Base-by-base conservation (phyloP, 2,329 filamentous ascomycete genomes). In the Tothia fuscella region DNA sequence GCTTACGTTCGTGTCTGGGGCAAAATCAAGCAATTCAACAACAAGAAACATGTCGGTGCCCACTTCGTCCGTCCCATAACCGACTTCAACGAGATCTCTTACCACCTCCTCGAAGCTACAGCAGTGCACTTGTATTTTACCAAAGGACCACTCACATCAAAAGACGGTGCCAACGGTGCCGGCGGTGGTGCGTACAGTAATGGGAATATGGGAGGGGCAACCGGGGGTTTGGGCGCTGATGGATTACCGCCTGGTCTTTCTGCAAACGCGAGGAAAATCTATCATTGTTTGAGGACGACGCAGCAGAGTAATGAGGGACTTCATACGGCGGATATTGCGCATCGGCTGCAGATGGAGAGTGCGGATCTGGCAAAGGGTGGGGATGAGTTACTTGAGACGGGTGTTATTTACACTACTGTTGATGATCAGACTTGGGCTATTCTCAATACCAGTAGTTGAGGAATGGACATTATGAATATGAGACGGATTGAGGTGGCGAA, bases 371-470 rank as follows among this genome's bases (percentile, higher is more conserved):
- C 79, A 51, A 75, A 72, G 34, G 88, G 78, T n/a, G 77, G 82
- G 7, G 85, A 94, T 52, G 87, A 96, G 62, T 62, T 98, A 54
- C 61, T 86, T 32, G 68, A 68, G 2, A 64, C 75, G 42, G 85
- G 87, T 22, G 57, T 85, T 51, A 84, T 94, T 49, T 98, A 86
- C 64, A 85, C 86, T 21, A 98, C 93, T 7, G 73, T 93, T 43
- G 87, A 96, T 62, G 89, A 96, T 54, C 74, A 84, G 61, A 96
- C 89, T 1, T 96, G 84, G 80, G 85, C 86, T 32, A 68, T 93
- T 48, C 66, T 95, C 46, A 84, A 93, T 45, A 75, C 22, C 12
- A 28, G 31, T 16, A 40, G 14, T 31, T 37, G 35, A 37, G 12
- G 21, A 3, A 26, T 28, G n/a, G 28, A 25, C 13, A 3, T 12